Percentiles rank a stretch among this genome's conserved stretches.
Evolutionary conservation across 805 yeast species (phyloP).

Genomic region (Saccharomycopsis sp.): DNA sequence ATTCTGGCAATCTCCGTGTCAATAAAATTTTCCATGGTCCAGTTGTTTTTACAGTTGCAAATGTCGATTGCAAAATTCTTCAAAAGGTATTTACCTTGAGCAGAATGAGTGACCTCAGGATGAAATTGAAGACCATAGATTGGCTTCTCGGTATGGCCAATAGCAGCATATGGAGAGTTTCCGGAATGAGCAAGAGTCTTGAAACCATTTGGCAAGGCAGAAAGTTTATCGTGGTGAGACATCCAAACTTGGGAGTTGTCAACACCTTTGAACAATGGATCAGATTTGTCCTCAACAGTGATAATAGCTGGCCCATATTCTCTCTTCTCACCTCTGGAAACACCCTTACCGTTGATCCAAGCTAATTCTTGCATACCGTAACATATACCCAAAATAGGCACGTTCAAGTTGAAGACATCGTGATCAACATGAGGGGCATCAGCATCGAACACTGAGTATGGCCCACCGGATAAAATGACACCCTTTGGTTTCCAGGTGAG

Average conservation of each 20-base stretch:
- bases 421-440: slow-evolving; percentile 98
- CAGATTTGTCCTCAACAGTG: slow-evolving; percentile 57
- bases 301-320: slow-evolving; percentile 96
- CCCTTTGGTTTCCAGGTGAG: slow-evolving; percentile 94
- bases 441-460: slow-evolving; percentile 92
- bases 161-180: slow-evolving; percentile 95
- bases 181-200: slow-evolving; percentile 83
- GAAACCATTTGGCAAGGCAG: slow-evolving; percentile 84
- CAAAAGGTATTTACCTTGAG: slow-evolving; percentile 79
- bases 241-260: slow-evolving; percentile 98
- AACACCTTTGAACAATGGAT: slow-evolving; percentile 78
- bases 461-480: slow-evolving; percentile 93
- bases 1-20: slow-evolving; percentile 95
- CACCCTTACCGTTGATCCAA: slow-evolving; percentile 89
- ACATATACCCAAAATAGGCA: slow-evolving; percentile 95
- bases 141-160: slow-evolving; percentile 62
- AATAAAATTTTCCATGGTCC: slow-evolving; percentile 98
- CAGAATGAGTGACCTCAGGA: slow-evolving; percentile 97
- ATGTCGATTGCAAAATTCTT: slow-evolving; percentile 90
- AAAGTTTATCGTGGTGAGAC: slow-evolving; percentile 97
- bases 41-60: slow-evolving; percentile 80
- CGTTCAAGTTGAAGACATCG: slow-evolving; percentile 81
- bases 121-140: slow-evolving; percentile 98
- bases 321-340: slow-evolving; percentile 92
- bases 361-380: slow-evolving; percentile 99